phyloP scores from a whole-genome alignment of 176 grass and related monocot genomes.

The Phoenix roebelenii region DNA sequence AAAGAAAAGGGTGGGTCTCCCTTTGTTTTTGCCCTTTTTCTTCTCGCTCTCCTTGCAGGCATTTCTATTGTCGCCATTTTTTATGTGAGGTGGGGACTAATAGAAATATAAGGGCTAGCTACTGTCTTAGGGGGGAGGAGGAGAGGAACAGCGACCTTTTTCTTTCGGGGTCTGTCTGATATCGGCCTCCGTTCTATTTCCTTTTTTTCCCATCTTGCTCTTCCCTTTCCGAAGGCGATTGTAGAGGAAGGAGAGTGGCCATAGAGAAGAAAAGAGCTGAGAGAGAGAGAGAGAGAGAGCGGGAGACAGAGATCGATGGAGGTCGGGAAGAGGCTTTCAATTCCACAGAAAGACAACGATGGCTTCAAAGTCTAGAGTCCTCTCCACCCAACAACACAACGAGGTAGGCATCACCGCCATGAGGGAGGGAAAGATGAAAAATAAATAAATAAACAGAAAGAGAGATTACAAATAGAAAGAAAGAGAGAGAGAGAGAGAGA shows the following conservation, averaged over 20 bases:
- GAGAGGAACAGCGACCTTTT: slow-evolving; percentile 66
- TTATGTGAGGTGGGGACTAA: slow-evolving; percentile 29
- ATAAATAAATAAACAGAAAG: no score
- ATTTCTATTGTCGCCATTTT: slow-evolving; percentile 25
- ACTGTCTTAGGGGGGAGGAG: slow-evolving; percentile 2
- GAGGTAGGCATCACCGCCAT: no score
- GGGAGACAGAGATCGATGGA: slow-evolving; percentile 31
- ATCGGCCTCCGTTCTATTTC: slow-evolving; percentile 41
- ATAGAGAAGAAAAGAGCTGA: slow-evolving; percentile 45
- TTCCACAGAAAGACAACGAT: slow-evolving; percentile 63
- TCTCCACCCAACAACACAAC: slow-evolving; percentile 16
- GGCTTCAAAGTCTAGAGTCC: slow-evolving; percentile 38
- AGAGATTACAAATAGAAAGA: no score
- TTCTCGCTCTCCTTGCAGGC: slow-evolving; percentile 6
- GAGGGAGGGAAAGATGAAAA: no score
- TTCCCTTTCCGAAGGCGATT: slow-evolving; percentile 97
- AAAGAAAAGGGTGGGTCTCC: slow-evolving; percentile 50
- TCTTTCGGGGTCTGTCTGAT: slow-evolving; percentile 33
- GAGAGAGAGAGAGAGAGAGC: slow-evolving; percentile 35
- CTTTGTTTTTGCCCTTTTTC: slow-evolving; percentile 11
- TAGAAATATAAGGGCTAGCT: slow-evolving; percentile 8
- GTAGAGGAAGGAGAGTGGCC: slow-evolving; percentile 41
- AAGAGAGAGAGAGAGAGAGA: no score
- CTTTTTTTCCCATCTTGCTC: slow-evolving; percentile 37
- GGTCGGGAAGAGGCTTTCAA: slow-evolving; percentile 55